Conservation (phyloP, 2,329 filamentous ascomycete species). For the Fusarium concolor region DNA sequence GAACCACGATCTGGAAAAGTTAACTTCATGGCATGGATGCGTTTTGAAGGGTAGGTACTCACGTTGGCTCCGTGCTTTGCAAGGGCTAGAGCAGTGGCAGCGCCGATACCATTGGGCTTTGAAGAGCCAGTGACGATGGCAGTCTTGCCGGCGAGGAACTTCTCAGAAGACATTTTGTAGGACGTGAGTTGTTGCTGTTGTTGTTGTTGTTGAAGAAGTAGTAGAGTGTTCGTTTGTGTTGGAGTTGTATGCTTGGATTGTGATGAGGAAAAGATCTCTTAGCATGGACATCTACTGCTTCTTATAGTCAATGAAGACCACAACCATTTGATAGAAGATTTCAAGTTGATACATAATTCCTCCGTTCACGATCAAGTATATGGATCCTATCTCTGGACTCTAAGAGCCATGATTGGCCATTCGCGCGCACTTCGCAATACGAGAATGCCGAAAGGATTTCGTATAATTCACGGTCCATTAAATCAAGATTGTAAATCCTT, state of each 20-base stretch:
- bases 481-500: background rate
- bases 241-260: background rate
- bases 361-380: background rate
- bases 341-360: background rate
- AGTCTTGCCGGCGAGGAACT: slow-evolving; percentile 42
- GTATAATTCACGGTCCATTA: background rate
- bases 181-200: background rate
- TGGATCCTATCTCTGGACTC: background rate
- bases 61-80: slow-evolving; percentile 17
- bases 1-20: background rate
- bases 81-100: background rate
- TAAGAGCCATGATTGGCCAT: background rate
- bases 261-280: background rate
- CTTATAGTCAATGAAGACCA: background rate
- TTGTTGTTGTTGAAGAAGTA: background rate
- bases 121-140: slow-evolving; percentile 43
- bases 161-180: slow-evolving; percentile 30
- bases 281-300: background rate
- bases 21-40: rapidly evolving
- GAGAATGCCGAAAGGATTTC: background rate
- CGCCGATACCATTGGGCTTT: slow-evolving; percentile 5
- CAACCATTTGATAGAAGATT: background rate
- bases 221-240: background rate
- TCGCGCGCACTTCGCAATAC: background rate
- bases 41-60: too few species aligned